Percentiles rank a stretch among this genome's conserved stretches.
These are phyloP conservation scores for Malus hybrid DNA, from an alignment of 331 rosid genomes.

Conservation along the genomic window DNA sequence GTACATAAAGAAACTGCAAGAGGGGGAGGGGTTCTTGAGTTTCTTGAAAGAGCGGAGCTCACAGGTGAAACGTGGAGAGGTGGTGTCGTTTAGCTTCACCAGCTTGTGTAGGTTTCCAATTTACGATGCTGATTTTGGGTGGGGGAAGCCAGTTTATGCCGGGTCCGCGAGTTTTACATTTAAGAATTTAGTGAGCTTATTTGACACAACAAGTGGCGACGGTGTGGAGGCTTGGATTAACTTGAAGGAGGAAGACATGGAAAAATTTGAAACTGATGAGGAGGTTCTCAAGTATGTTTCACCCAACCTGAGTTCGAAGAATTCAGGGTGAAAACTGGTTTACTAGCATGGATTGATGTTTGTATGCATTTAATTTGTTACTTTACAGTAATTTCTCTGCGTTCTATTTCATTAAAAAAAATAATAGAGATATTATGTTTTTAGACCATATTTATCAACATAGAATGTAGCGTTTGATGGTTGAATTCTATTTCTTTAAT, in stretches of 20 bases:
- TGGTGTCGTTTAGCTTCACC: slow-evolving; percentile 19
- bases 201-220: slow-evolving; percentile 4
- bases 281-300: slow-evolving; percentile 14
- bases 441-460: no score
- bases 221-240: slow-evolving; percentile 10
- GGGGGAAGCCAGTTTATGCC: slow-evolving; percentile 15
- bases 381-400: background rate
- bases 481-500: no score
- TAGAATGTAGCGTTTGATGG: no score
- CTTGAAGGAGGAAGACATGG: background rate
- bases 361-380: background rate
- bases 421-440: no score
- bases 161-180: slow-evolving; percentile 3
- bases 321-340: background rate
- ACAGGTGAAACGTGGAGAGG: background rate
- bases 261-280: background rate
- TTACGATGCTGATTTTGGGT: slow-evolving; percentile 22
- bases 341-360: background rate
- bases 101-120: slow-evolving; percentile 25
- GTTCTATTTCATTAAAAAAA: background rate
- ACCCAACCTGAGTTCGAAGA: background rate
- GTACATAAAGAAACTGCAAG: slow-evolving; percentile 8
- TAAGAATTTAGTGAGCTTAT: slow-evolving; percentile 12
- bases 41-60: background rate
- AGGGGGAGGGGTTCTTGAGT: slow-evolving; percentile 2